These are phyloP conservation scores for Larix kaempferi DNA, from an alignment of 75 land plant genomes.

Conservation along the genomic window DNA sequence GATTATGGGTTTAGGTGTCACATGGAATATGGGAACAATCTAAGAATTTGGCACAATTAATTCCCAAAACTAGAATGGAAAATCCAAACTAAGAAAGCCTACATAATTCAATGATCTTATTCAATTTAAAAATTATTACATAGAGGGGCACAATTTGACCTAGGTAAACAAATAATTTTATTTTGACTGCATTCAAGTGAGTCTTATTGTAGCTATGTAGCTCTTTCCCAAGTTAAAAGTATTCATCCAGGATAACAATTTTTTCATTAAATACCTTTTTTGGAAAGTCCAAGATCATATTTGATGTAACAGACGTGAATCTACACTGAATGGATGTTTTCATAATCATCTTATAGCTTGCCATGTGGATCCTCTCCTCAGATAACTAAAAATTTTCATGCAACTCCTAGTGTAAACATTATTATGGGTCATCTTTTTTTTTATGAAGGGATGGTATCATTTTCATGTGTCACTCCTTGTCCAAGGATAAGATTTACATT, in stretches of 20 bases:
- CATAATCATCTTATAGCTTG: neutral
- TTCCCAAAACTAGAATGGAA: too few relatives aligned
- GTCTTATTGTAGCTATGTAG: neutral
- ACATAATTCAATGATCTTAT: neutral
- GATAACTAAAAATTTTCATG: neutral
- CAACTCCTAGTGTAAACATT: neutral
- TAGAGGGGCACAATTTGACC: neutral
- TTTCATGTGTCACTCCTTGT: neutral
- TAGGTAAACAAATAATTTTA: neutral
- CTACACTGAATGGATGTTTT: neutral
- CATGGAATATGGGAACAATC: too few relatives aligned
- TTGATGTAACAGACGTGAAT: neutral
- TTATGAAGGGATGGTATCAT: slow-evolving; percentile 19
- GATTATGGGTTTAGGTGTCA: too few relatives aligned
- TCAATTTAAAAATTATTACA: neutral
- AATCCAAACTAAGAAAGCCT: too few relatives aligned
- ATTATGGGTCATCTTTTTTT: neutral
- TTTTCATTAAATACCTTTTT: too few relatives aligned
- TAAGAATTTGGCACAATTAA: too few relatives aligned
- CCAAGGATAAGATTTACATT: slow-evolving; percentile 26
- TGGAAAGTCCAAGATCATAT: neutral
- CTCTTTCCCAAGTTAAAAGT: neutral
- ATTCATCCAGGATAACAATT: too few relatives aligned
- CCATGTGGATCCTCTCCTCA: neutral
- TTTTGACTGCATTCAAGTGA: neutral